Conservation (phyloP, 257 asterid species). For the Vinca minor region DNA sequence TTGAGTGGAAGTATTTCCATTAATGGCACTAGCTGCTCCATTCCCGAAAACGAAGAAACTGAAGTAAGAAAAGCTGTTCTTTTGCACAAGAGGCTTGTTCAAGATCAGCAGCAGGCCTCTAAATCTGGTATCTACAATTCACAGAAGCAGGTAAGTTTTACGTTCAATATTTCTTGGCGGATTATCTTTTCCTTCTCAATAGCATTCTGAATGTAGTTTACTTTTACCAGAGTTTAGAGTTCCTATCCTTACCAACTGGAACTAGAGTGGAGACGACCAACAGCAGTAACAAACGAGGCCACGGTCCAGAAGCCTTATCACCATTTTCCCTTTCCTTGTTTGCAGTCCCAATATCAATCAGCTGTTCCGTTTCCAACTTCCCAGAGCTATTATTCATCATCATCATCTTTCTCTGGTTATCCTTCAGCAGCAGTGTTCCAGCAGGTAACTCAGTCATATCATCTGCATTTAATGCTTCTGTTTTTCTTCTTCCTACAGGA, state of each 20-base stretch:
- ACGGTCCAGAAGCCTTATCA: slow-evolving; percentile 15
- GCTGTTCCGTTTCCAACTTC: slow-evolving; percentile 29
- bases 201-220: slow-evolving; percentile 9
- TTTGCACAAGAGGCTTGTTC: slow-evolving; percentile 44
- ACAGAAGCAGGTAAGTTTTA: slow-evolving; percentile 34
- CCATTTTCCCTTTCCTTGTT: slow-evolving; percentile 22
- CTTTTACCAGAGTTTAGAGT: slow-evolving; percentile 36
- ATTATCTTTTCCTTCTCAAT: not conserved
- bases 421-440: slow-evolving; percentile 36
- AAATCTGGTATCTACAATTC: slow-evolving; percentile 22
- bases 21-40: slow-evolving; percentile 10
- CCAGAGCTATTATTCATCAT: slow-evolving; percentile 39
- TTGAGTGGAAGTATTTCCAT: slow-evolving; percentile 18
- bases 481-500: not conserved
- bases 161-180: not conserved
- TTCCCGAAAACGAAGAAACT: slow-evolving; percentile 27
- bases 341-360: slow-evolving; percentile 32
- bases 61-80: slow-evolving; percentile 43
- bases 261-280: slow-evolving; percentile 20
- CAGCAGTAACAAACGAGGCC: slow-evolving; percentile 20
- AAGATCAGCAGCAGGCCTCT: slow-evolving; percentile 46
- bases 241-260: slow-evolving; percentile 38
- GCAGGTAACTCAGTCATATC: slow-evolving; percentile 32
- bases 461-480: not conserved
- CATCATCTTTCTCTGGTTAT: slow-evolving; percentile 26